Evolutionary conservation across 148 eudicot genomes (phyloP).

Genomic region (Fagopyrum homotropicum): DNA sequence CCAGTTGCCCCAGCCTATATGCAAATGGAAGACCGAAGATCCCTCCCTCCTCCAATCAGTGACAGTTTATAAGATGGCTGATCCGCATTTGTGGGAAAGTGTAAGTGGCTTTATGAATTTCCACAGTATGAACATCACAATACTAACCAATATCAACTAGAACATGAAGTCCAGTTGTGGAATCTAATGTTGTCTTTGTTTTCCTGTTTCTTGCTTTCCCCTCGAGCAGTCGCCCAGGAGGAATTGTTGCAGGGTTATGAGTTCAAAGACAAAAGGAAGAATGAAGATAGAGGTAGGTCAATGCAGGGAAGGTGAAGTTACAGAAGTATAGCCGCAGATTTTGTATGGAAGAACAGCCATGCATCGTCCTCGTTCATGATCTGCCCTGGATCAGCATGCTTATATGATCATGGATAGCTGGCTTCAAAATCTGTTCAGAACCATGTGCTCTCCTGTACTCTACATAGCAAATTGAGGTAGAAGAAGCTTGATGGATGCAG

Average conservation of each 20-base stretch:
- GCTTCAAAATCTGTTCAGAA: not conserved
- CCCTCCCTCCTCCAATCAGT: conserved; percentile 47
- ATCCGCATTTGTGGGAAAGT: conserved; percentile 77
- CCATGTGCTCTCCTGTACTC: not conserved
- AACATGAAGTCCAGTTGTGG: not conserved
- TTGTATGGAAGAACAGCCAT: not conserved
- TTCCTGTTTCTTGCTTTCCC: not conserved
- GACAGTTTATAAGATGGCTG: conserved; percentile 55
- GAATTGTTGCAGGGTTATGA: conserved; percentile 65
- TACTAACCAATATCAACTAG: too few species aligned
- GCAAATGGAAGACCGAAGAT: conserved; percentile 62
- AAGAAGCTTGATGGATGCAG: conserved; percentile 1
- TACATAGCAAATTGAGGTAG: not conserved
- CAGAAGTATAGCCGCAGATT: conserved; percentile 28
- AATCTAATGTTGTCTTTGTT: not conserved
- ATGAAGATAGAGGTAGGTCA: conserved; percentile 62
- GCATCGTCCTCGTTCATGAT: not conserved
- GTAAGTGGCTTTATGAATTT: conserved; percentile 32
- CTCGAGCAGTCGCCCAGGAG: conserved; percentile 66
- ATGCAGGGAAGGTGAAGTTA: conserved; percentile 57
- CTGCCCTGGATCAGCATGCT: not conserved
- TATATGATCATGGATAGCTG: not conserved
- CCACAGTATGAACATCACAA: too few species aligned
- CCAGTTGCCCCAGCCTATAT: conserved; percentile 46
- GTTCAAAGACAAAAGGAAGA: conserved; percentile 32